Conservation (phyloP, 2,329 filamentous ascomycete genomes). For the Lachnellula occidentalis region DNA sequence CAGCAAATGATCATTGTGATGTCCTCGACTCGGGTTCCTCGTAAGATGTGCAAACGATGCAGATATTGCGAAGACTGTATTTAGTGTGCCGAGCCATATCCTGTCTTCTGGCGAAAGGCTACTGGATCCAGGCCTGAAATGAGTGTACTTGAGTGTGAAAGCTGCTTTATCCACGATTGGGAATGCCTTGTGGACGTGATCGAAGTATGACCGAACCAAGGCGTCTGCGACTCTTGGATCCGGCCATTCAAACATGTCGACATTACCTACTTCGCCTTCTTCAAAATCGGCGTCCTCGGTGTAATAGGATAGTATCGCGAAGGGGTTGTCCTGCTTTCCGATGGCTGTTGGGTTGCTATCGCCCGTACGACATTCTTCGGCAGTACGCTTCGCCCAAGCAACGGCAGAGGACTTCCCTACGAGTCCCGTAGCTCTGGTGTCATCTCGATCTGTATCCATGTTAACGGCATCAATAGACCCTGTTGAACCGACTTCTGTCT, state of each 20-base stretch:
- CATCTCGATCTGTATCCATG: slow-evolving; percentile 21
- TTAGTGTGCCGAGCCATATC: slow-evolving; percentile 21
- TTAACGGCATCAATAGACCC: slow-evolving; percentile 22
- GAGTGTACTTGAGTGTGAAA: slow-evolving; percentile 15
- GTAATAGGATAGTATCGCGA: slow-evolving; percentile 17
- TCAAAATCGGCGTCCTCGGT: slow-evolving; percentile 23
- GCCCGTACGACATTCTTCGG: slow-evolving; percentile 4
- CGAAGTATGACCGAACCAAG: slow-evolving; percentile 21
- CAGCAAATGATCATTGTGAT: slow-evolving; percentile 18
- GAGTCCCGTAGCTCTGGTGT: slow-evolving; percentile 19
- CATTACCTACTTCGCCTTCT: slow-evolving; percentile 9
- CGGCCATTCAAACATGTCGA: slow-evolving; percentile 21
- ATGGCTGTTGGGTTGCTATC: not conserved
- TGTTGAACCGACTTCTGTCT: slow-evolving; percentile 24
- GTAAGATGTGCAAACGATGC: slow-evolving; percentile 18
- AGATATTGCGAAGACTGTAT: slow-evolving; percentile 23
- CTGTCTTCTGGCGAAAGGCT: slow-evolving; percentile 9
- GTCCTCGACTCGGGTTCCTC: slow-evolving; percentile 2
- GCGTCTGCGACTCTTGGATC: slow-evolving; percentile 8
- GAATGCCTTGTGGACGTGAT: slow-evolving; percentile 16
- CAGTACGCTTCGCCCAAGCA: slow-evolving; percentile 20
- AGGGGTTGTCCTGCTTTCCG: not conserved
- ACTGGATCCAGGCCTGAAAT: slow-evolving; percentile 5
- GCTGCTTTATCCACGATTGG: slow-evolving; percentile 18
- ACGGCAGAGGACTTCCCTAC: slow-evolving; percentile 23